Percentiles rank a stretch among this genome's conserved stretches.
Evolutionary conservation across 495 filamentous ascomycete species (phyloP).

Genomic region (Talaromyces thailandensis): DNA sequence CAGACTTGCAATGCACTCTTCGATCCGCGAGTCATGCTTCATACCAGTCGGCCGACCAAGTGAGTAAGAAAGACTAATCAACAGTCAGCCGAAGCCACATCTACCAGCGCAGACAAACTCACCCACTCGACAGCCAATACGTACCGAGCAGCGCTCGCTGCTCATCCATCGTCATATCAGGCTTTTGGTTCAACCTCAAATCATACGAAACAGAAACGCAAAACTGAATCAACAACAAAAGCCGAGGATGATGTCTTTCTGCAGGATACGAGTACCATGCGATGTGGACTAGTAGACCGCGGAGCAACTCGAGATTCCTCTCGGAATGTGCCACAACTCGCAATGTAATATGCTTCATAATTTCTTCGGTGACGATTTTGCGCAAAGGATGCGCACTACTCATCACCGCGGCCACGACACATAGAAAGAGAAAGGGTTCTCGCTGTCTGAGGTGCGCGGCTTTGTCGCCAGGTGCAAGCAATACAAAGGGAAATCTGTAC

Average conservation of each 20-base stretch:
- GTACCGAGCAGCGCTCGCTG: conserved; percentile 14
- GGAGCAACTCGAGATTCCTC: conserved; percentile 16
- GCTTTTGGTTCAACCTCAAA: conserved; percentile 15
- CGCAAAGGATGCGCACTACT: conserved; percentile 12
- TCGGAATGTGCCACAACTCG: conserved; percentile 13
- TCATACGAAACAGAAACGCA: conserved; percentile 15
- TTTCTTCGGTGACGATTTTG: conserved; percentile 12
- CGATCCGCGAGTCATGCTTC: conserved; percentile 9
- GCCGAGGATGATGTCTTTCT: conserved; percentile 13
- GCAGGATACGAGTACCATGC: conserved; percentile 18
- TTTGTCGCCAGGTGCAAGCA: conserved; percentile 10
- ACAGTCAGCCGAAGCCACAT: conserved; percentile 7
- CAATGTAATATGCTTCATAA: conserved; percentile 15
- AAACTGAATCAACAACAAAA: conserved; percentile 16
- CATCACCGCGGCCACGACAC: conserved; percentile 13
- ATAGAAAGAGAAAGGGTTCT: conserved; percentile 16
- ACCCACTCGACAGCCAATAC: conserved; percentile 16
- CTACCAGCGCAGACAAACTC: conserved; percentile 1
- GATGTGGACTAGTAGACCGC: conserved; percentile 13
- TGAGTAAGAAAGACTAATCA: conserved; percentile 4
- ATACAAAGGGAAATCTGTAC: conserved; percentile 15
- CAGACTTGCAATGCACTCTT: conserved; percentile 7
- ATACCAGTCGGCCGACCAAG: conserved; percentile 10
- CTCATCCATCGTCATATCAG: conserved; percentile 10
- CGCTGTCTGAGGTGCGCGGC: conserved; percentile 7